These are phyloP conservation scores for Aspergillus ustus DNA, from an alignment of 2,329 filamentous ascomycete genomes.

Conservation along the genomic window DNA sequence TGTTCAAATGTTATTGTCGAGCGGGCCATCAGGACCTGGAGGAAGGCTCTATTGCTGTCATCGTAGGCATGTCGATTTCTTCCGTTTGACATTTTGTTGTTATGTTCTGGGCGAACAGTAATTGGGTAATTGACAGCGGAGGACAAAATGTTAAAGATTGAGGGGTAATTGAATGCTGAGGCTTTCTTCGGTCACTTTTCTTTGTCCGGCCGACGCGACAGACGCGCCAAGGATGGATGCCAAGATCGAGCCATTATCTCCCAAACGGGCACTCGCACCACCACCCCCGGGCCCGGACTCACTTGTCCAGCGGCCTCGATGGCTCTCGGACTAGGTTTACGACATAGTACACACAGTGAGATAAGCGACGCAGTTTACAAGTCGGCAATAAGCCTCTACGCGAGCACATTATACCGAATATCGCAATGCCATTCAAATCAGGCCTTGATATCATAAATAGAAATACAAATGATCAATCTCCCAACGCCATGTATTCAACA, in stretches of 20 bases:
- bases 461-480: constrained; percentile 26
- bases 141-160: background rate
- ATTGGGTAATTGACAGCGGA: background rate
- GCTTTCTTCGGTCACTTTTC: background rate
- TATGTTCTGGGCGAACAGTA: background rate
- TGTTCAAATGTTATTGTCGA: constrained; percentile 77
- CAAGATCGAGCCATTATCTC: constrained; percentile 17
- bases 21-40: constrained; percentile 83
- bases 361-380: background rate
- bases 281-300: background rate
- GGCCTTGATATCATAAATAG: constrained; percentile 37
- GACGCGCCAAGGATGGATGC: constrained; percentile 19
- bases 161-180: background rate
- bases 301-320: background rate
- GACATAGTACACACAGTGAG: background rate
- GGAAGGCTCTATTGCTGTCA: constrained; percentile 80
- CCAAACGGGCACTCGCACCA: background rate
- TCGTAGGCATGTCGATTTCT: constrained; percentile 49
- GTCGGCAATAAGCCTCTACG: background rate
- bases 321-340: background rate
- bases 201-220: constrained; percentile 16
- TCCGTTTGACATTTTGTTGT: constrained; percentile 5
- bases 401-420: background rate
- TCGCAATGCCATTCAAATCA: constrained; percentile 21
- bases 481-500: constrained; percentile 27